phyloP scores from a whole-genome alignment of 345 rosid genomes.

The Anastatica hierochuntica region DNA sequence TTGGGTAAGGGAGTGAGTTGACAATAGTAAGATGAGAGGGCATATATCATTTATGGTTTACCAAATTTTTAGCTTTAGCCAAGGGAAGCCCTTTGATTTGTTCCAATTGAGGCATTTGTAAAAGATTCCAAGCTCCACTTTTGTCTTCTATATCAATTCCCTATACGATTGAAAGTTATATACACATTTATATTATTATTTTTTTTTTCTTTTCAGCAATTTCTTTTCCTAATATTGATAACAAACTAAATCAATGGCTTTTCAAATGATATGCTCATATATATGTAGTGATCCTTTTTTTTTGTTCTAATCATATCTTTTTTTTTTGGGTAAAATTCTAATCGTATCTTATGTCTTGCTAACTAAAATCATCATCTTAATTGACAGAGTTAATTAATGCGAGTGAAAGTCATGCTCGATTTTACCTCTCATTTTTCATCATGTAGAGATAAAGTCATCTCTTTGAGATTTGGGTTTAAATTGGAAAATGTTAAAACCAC shows the following conservation, averaged over 20 bases:
- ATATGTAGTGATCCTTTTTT: no score
- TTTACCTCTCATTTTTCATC: neutral
- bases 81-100: neutral
- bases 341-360: no score
- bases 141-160: slow-evolving; percentile 9
- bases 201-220: no score
- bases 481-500: no score
- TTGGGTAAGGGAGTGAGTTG: slow-evolving; percentile 15
- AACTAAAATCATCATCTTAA: neutral
- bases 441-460: neutral
- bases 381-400: neutral
- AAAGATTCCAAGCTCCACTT: neutral
- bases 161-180: neutral
- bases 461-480: neutral
- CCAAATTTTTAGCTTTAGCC: slow-evolving; percentile 15
- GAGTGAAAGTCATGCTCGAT: neutral
- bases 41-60: neutral
- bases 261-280: no score
- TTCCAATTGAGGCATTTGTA: neutral
- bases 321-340: no score
- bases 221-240: no score
- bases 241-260: no score
- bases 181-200: neutral
- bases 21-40: neutral
- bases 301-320: neutral